Percentiles rank a stretch among this genome's conserved stretches.
Evolutionary conservation across 306 rosid species (phyloP).

Genomic region (Astragalus glycyphyllos): DNA sequence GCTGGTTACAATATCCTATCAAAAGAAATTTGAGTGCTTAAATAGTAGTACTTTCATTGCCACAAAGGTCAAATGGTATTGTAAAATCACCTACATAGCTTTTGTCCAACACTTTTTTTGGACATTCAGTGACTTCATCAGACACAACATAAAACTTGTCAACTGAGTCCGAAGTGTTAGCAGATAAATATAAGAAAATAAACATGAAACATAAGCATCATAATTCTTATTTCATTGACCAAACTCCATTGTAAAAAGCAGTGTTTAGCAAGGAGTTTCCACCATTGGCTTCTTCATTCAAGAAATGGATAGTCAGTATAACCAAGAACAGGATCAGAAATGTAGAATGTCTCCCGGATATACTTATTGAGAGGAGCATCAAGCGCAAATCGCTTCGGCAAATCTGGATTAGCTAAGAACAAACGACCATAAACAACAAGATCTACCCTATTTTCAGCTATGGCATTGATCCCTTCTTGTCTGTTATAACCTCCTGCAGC

Average conservation of each 20-base stretch:
- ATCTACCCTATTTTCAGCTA: conserved; percentile 56
- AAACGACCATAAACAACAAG: conserved; percentile 51
- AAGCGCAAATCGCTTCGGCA: conserved; percentile 67
- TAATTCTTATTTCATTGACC: background rate
- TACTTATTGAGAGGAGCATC: conserved; percentile 70
- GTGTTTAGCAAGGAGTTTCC: background rate
- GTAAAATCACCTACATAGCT: too few relatives aligned
- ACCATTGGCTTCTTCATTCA: conserved; percentile 33
- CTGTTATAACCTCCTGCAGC: conserved; percentile 61
- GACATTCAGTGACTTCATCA: background rate
- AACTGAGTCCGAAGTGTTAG: background rate
- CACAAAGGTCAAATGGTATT: too few relatives aligned
- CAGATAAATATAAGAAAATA: background rate
- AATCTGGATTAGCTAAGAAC: conserved; percentile 75
- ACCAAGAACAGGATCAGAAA: conserved; percentile 57
- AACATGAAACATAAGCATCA: background rate
- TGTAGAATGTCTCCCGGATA: conserved; percentile 53
- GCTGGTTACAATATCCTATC: too few relatives aligned
- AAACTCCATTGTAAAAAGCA: background rate
- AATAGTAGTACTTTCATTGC: too few relatives aligned
- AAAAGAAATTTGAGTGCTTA: too few relatives aligned
- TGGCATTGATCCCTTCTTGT: conserved; percentile 57
- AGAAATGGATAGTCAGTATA: conserved; percentile 77
- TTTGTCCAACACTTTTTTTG: too few relatives aligned
- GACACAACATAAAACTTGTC: background rate